Evolutionary conservation across 1,139 yeast species (phyloP).

Genomic region (Diutina sp.): DNA sequence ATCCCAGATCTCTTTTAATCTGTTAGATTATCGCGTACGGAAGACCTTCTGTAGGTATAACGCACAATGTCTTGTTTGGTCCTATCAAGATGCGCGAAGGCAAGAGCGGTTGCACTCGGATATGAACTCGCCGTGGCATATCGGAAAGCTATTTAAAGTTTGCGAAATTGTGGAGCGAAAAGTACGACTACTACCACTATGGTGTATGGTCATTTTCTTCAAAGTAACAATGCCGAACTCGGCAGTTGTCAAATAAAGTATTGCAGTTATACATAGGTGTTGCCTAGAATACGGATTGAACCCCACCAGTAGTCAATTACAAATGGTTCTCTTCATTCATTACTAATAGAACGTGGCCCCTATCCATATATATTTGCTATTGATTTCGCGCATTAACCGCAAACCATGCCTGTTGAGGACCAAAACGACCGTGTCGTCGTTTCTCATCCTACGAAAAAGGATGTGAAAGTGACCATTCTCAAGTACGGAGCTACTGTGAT

Average conservation of each 20-base stretch:
- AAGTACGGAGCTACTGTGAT: constrained; percentile 81
- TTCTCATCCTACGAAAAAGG: constrained; percentile 38
- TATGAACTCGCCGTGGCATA: not conserved
- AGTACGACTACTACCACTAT: no score
- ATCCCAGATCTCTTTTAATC: no score
- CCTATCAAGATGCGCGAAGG: not conserved
- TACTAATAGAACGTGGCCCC: not conserved
- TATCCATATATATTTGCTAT: not conserved
- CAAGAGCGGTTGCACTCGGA: not conserved
- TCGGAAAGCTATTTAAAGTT: no score
- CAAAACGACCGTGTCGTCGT: constrained; percentile 10
- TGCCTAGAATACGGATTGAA: no score
- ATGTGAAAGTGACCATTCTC: constrained; percentile 50
- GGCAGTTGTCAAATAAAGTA: no score
- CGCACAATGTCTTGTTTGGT: no score
- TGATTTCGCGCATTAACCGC: not conserved
- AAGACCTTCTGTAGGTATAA: no score
- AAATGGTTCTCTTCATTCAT: not conserved
- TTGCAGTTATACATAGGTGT: no score
- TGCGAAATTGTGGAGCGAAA: no score
- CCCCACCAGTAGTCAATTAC: not conserved
- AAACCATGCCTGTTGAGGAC: not conserved
- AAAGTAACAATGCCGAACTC: no score
- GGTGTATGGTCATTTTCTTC: no score
- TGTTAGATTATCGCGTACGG: no score